phyloP scores from a whole-genome alignment of 1,284 basidiomycete genomes.

The Cystobasidiaceae sp. region DNA sequence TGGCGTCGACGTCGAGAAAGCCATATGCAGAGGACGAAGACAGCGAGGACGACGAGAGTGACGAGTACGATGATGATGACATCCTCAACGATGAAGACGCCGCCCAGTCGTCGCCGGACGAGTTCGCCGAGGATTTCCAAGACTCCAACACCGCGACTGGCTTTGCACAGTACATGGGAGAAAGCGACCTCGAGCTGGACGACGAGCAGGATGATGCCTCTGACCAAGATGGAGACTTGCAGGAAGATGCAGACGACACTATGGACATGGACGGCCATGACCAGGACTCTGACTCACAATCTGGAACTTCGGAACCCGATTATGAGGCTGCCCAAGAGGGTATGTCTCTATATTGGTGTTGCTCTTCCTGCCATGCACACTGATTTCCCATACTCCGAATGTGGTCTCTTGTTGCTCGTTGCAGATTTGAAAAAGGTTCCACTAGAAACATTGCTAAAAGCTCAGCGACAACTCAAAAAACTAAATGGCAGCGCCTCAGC shows the following conservation, averaged over 20 bases:
- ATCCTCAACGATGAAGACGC: neutral
- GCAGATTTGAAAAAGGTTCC: constrained; percentile 16
- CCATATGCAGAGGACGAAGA: too few species aligned
- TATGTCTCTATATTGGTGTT: constrained; percentile 18
- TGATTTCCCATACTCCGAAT: too few species aligned
- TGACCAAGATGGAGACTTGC: constrained; percentile 43
- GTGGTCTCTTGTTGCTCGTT: constrained; percentile 28
- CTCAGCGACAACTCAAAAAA: constrained; percentile 15
- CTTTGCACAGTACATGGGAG: neutral
- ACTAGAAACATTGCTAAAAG: constrained; percentile 16
- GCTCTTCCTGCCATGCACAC: constrained; percentile 15
- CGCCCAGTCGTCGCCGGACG: neutral
- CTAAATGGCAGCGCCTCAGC: too few species aligned
- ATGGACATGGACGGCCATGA: constrained; percentile 45
- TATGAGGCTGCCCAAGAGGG: constrained; percentile 40
- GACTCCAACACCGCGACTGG: neutral
- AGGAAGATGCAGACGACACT: constrained; percentile 46
- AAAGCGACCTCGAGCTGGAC: neutral
- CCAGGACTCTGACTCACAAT: constrained; percentile 48
- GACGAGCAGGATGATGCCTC: constrained; percentile 41
- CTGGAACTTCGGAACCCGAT: constrained; percentile 43
- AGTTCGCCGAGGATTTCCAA: neutral
- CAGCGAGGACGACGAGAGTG: neutral
- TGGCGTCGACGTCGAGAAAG: neutral
- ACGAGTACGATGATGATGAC: neutral